Base-by-base conservation (phyloP, 768 basidiomycete genomes). In the Coprinellus aureogranulatus region DNA sequence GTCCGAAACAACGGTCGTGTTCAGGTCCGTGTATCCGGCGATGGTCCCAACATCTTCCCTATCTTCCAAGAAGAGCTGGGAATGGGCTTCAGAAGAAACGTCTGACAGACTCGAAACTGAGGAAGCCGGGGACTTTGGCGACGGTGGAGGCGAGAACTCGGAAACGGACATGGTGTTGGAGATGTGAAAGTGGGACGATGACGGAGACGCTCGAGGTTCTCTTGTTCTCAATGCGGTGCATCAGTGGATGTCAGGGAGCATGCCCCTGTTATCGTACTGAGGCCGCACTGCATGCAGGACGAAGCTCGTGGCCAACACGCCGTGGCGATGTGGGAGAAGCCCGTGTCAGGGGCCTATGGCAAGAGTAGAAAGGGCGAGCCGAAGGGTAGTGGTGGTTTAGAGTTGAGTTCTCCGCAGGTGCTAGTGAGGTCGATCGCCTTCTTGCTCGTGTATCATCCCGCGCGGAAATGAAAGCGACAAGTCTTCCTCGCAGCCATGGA, bases 1-100 rank as follows among this genome's bases (percentile, higher is more conserved):
- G 12, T 52, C 50, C 50, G 50, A 52, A 34, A 52, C 50, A 20
- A 52, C n/a, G 4, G 50, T 52, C 31, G 50, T 52, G 31, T 52
- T 52, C 31, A 52, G 22, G 30, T 52, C 50, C 10, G 50, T 52
- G 34, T 52, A 22, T 16, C 41, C 41, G 22, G 50, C 50, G 50
- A 30, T 37, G 14, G 50, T 52, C 30, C 50, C 50, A 34, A 20
- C 50, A 22, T 37, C 26, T 16, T 20, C 28, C 14, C 18, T 27
- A 28, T 25, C 18, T 11, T n/a, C 50, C 50, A 34, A 52, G 25
- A 52, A 52, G 31, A 34, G 31, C 22, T 20, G 34, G 4, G 50
- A 52, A 14, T 34, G n/a, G n/a, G 20, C n/a, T 6, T 52, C 30
- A 22, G 50, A 37, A 6, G 30, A 27, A 11, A 37, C 34, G 1